phyloP scores from a whole-genome alignment of 495 filamentous ascomycete species.

The Pseudomonodictys pantanalensis region DNA sequence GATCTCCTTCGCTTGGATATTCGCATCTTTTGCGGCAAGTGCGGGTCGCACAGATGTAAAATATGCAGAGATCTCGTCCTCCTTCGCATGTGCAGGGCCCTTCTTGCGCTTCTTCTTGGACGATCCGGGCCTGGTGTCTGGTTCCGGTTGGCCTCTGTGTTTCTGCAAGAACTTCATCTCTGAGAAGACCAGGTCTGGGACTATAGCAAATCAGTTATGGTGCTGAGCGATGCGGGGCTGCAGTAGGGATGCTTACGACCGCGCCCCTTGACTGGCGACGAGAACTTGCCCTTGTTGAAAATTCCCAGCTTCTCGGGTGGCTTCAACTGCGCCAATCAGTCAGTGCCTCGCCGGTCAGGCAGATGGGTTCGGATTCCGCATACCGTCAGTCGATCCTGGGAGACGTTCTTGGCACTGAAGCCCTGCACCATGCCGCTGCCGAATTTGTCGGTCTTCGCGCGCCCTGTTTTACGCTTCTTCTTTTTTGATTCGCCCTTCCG shows the following conservation, averaged over 20 bases:
- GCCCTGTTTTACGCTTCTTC: conserved; percentile 39
- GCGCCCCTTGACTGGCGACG: conserved; percentile 52
- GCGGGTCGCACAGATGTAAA: conserved; percentile 36
- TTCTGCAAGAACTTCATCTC: conserved; percentile 62
- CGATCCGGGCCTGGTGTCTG: conserved; percentile 13
- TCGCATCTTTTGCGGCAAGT: conserved; percentile 32
- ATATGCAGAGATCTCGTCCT: conserved; percentile 44
- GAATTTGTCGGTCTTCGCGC: conserved; percentile 38
- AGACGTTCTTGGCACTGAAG: conserved; percentile 64
- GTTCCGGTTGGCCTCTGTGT: conserved; percentile 36
- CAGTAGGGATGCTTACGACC: conserved; percentile 42
- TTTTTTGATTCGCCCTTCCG: conserved; percentile 31
- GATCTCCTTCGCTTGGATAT: conserved; percentile 32
- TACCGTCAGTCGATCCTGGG: conserved; percentile 50
- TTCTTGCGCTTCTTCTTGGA: conserved; percentile 34
- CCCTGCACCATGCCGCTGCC: conserved; percentile 56
- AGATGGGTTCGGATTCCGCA: conserved; percentile 50
- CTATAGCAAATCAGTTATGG: conserved; percentile 41
- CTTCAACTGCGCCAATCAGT: conserved; percentile 50
- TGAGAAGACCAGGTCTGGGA: conserved; percentile 65
- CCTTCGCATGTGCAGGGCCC: conserved; percentile 28
- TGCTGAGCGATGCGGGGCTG: conserved; percentile 18
- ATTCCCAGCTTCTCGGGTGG: conserved; percentile 56
- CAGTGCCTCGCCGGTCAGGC: conserved; percentile 7
- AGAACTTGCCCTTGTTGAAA: conserved; percentile 69